A percentile compares a stretch with the other conserved stretches of the same genome.
phyloP scores from a whole-genome alignment of 2,329 filamentous ascomycete genomes.

The Diatrype stigma region DNA sequence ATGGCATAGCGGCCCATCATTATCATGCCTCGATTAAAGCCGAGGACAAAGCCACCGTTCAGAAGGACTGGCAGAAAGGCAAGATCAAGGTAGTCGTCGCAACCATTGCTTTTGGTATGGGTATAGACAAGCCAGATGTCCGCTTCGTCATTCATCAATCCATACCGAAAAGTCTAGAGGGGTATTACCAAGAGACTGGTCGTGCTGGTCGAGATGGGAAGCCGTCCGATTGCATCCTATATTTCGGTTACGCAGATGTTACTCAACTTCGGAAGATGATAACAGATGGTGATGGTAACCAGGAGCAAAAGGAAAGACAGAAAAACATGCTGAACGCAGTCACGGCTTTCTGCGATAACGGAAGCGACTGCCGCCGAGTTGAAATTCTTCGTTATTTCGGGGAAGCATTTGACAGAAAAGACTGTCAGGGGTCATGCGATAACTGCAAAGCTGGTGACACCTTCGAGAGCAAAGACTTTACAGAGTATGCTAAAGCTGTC shows the following conservation, averaged over 20 bases:
- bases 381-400: slow-evolving; percentile 94
- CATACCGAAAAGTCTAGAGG: slow-evolving; percentile 91
- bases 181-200: slow-evolving; percentile 97
- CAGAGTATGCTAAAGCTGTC: slow-evolving; percentile 66
- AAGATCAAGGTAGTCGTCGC: slow-evolving; percentile 86
- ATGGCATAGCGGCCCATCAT: slow-evolving; percentile 69
- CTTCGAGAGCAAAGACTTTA: slow-evolving; percentile 74
- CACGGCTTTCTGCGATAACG: slow-evolving; percentile 84
- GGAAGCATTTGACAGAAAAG: slow-evolving; percentile 68
- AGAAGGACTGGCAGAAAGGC: slow-evolving; percentile 79
- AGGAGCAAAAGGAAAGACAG: slow-evolving; percentile 79
- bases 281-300: slow-evolving; percentile 68
- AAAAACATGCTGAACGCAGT: slow-evolving; percentile 81
- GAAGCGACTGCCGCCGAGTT: slow-evolving; percentile 77
- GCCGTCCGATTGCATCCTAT: slow-evolving; percentile 83
- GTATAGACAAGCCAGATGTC: slow-evolving; percentile 97
- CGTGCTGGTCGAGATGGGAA: slow-evolving; percentile 89
- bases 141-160: slow-evolving; percentile 93
- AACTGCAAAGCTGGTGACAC: slow-evolving; percentile 74
- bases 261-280: slow-evolving; percentile 76
- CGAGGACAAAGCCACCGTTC: slow-evolving; percentile 64
- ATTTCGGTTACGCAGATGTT: slow-evolving; percentile 77
- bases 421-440: slow-evolving; percentile 77
- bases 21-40: slow-evolving; percentile 80
- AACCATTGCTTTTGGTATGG: slow-evolving; percentile 98